phyloP scores from a whole-genome alignment of 1,139 yeast species.

The Blastobotrys petasosporus region DNA sequence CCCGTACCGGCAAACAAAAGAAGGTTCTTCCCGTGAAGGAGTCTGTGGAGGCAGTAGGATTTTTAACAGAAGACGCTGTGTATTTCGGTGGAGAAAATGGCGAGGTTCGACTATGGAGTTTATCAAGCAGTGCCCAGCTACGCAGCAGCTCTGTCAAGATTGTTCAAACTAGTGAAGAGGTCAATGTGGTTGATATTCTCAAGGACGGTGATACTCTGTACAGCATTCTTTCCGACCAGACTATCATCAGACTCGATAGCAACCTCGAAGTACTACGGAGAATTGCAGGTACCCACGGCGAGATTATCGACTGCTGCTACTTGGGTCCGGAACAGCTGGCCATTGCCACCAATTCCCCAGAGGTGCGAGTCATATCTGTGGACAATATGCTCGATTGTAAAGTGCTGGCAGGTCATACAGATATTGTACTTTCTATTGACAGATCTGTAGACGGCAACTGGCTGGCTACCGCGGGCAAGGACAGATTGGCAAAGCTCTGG shows the following conservation, averaged over 20 bases:
- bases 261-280: constrained; percentile 45
- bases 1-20: constrained; percentile 48
- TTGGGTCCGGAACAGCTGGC: constrained; percentile 62
- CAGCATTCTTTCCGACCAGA: constrained; percentile 74
- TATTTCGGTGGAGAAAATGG: constrained; percentile 84
- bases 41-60: constrained; percentile 78
- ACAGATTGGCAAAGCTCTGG: constrained; percentile 82
- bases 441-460: constrained; percentile 73
- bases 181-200: constrained; percentile 39
- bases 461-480: constrained; percentile 94
- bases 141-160: constrained; percentile 12
- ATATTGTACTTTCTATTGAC: constrained; percentile 76
- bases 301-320: constrained; percentile 75
- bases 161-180: constrained; percentile 9
- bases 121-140: constrained; percentile 5
- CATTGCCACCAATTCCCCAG: constrained; percentile 92
- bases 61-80: constrained; percentile 36
- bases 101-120: constrained; percentile 56
- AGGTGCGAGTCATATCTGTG: constrained; percentile 55
- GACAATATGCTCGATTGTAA: constrained; percentile 53
- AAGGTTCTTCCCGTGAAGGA: constrained; percentile 70
- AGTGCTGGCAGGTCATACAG: constrained; percentile 75
- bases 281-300: constrained; percentile 93
- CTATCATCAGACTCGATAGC: constrained; percentile 48
- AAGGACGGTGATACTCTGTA: constrained; percentile 27